Evolutionary conservation across 306 rosid genomes (phyloP).

Genomic region (Lathyrus aphaca): DNA sequence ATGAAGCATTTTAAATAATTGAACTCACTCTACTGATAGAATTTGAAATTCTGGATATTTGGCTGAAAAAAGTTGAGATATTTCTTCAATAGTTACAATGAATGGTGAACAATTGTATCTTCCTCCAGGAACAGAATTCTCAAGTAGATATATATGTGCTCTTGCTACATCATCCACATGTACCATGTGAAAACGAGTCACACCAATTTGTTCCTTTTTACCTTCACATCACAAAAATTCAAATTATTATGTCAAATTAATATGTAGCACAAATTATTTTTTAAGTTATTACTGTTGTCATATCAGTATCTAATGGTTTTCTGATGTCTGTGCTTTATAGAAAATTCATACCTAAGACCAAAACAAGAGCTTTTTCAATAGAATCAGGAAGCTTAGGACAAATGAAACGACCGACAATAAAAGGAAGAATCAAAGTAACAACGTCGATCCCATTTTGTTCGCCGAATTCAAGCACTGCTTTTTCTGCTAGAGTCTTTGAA

Average conservation of each 20-base stretch:
- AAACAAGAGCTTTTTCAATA: constrained; percentile 35
- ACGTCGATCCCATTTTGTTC: constrained; percentile 58
- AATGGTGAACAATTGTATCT: constrained; percentile 64
- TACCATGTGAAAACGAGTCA: constrained; percentile 47
- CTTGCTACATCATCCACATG: constrained; percentile 68
- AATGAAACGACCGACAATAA: constrained; percentile 60
- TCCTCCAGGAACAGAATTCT: constrained; percentile 56
- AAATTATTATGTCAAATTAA: too few relatives aligned
- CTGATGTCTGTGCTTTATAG: too few relatives aligned
- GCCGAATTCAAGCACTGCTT: constrained; percentile 44
- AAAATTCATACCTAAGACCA: constrained; percentile 46
- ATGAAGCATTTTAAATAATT: background rate
- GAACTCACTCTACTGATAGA: constrained; percentile 64
- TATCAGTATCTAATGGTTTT: too few relatives aligned
- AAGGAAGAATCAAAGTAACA: constrained; percentile 53
- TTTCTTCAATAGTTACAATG: constrained; percentile 37
- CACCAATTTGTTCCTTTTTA: constrained; percentile 43
- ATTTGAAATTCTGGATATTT: constrained; percentile 56
- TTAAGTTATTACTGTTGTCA: too few relatives aligned
- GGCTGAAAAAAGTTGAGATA: constrained; percentile 41
- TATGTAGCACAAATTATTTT: too few relatives aligned
- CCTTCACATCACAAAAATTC: constrained; percentile 28
- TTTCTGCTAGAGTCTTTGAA: constrained; percentile 64
- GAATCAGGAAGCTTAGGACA: constrained; percentile 62
- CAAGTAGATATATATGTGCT: constrained; percentile 62